These are phyloP conservation scores for Tetrahymena thermophila DNA, from an alignment of 73 alveolate species.

Conservation along the genomic window DNA sequence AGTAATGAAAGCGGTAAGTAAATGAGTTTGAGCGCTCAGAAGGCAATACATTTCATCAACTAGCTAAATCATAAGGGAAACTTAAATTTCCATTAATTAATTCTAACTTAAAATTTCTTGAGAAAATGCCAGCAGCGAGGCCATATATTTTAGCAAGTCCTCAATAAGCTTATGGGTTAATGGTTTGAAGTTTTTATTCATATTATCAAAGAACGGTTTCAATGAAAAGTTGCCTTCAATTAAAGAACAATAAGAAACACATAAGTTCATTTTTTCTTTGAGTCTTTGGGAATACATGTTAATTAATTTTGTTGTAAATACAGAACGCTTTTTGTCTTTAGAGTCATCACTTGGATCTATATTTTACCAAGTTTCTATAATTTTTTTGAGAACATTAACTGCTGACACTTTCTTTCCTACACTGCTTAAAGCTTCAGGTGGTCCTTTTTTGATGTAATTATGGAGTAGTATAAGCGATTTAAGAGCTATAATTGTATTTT, in stretches of 20 bases:
- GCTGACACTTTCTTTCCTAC: not conserved
- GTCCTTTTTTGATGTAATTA: slow-evolving; percentile 29
- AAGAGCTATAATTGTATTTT: slow-evolving; percentile 12
- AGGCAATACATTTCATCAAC: slow-evolving; percentile 15
- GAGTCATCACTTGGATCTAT: not conserved
- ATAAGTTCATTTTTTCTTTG: slow-evolving; percentile 12
- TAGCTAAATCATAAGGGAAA: not conserved
- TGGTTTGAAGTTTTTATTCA: not conserved
- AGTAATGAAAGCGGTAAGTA: slow-evolving; percentile 5
- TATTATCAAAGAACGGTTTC: slow-evolving; percentile 29
- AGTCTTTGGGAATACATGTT: not conserved
- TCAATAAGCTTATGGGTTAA: not conserved
- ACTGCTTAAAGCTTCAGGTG: not conserved
- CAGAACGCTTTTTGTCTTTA: slow-evolving; percentile 17
- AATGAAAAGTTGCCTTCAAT: slow-evolving; percentile 28
- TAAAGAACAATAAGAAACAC: not conserved
- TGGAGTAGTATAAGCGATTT: slow-evolving; percentile 23
- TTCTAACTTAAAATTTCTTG: slow-evolving; percentile 3
- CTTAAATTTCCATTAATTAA: not conserved
- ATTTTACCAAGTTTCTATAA: not conserved
- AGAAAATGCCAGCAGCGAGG: not conserved
- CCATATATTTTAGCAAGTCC: slow-evolving; percentile 8
- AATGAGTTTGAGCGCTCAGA: slow-evolving; percentile 5
- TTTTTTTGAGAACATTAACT: not conserved
- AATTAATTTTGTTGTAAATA: not conserved